Evolutionary conservation across 2,329 filamentous ascomycete species (phyloP).

Genomic region (Boeremia exigua): DNA sequence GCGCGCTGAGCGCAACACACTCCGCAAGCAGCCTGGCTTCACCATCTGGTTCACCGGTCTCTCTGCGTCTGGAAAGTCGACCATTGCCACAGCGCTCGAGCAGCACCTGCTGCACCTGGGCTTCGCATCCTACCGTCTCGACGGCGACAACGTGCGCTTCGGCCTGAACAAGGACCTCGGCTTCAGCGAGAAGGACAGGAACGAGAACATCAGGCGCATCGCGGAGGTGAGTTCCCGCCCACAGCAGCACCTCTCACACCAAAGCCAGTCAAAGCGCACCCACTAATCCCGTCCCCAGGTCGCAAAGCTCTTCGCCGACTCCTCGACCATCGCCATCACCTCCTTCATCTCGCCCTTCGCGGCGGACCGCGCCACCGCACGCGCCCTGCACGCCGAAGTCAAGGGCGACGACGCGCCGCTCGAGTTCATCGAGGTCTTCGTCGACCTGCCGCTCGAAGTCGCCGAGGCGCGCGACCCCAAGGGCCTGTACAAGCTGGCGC

Average conservation of each 20-base stretch:
- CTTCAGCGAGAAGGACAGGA: slow-evolving; percentile 90
- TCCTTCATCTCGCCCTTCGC: slow-evolving; percentile 97
- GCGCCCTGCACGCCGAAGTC: slow-evolving; percentile 75
- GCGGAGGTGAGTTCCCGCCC: slow-evolving; percentile 65
- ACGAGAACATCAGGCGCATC: slow-evolving; percentile 97
- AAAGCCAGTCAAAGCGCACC: neutral
- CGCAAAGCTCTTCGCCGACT: slow-evolving; percentile 94
- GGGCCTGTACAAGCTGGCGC: slow-evolving; percentile 96
- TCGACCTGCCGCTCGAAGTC: slow-evolving; percentile 89
- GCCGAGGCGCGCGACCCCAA: slow-evolving; percentile 97
- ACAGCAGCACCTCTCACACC: neutral
- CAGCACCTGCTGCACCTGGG: slow-evolving; percentile 91
- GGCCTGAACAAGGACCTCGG: slow-evolving; percentile 97
- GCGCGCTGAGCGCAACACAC: slow-evolving; percentile 74
- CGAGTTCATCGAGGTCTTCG: slow-evolving; percentile 90
- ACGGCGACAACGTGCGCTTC: slow-evolving; percentile 98
- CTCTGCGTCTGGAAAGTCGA: slow-evolving; percentile 95
- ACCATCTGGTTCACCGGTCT: slow-evolving; percentile 99
- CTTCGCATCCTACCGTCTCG: slow-evolving; percentile 85
- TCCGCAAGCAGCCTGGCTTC: slow-evolving; percentile 84
- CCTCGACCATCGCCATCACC: slow-evolving; percentile 84
- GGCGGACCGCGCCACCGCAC: slow-evolving; percentile 81
- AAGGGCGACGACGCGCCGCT: slow-evolving; percentile 65
- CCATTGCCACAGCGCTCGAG: slow-evolving; percentile 93
- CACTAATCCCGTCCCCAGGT: slow-evolving; percentile 56